phyloP scores from a whole-genome alignment of 148 eudicot species.

The Oxyria digyna region DNA sequence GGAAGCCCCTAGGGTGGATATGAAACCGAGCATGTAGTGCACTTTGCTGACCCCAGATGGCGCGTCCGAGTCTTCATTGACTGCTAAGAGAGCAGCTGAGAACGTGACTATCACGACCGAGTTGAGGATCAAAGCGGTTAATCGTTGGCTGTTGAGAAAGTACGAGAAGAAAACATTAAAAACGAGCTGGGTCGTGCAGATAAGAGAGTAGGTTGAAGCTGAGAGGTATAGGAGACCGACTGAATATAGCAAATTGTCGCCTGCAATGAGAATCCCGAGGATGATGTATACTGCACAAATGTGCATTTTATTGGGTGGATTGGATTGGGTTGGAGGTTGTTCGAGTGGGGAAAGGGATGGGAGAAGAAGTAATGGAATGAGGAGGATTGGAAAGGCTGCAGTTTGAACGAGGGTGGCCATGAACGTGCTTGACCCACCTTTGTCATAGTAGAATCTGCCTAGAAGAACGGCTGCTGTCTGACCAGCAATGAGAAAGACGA shows the following conservation, averaged over 20 bases:
- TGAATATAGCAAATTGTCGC: constrained; percentile 66
- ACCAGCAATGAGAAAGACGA: constrained; percentile 52
- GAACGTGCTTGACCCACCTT: constrained; percentile 77
- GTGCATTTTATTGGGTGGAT: constrained; percentile 16
- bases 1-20: constrained; percentile 57
- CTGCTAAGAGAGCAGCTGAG: constrained; percentile 64
- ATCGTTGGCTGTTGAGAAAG: constrained; percentile 72
- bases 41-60: constrained; percentile 47
- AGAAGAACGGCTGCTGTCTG: constrained; percentile 76
- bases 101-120: constrained; percentile 61
- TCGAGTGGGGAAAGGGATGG: constrained; percentile 32
- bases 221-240: constrained; percentile 66
- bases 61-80: constrained; percentile 38
- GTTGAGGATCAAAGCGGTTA: constrained; percentile 52
- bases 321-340: constrained; percentile 21
- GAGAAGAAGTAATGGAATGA: constrained; percentile 44
- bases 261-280: constrained; percentile 54
- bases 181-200: constrained; percentile 73
- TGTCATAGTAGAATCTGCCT: constrained; percentile 72
- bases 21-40: constrained; percentile 43
- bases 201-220: constrained; percentile 83
- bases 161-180: constrained; percentile 66
- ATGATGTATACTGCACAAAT: constrained; percentile 32
- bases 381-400: constrained; percentile 61
- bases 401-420: constrained; percentile 88